Evolutionary conservation across 2,329 filamentous ascomycete species (phyloP), one percentile per base, ranked within the genome.

Genomic region (Colletotrichum orbiculare): DNA sequence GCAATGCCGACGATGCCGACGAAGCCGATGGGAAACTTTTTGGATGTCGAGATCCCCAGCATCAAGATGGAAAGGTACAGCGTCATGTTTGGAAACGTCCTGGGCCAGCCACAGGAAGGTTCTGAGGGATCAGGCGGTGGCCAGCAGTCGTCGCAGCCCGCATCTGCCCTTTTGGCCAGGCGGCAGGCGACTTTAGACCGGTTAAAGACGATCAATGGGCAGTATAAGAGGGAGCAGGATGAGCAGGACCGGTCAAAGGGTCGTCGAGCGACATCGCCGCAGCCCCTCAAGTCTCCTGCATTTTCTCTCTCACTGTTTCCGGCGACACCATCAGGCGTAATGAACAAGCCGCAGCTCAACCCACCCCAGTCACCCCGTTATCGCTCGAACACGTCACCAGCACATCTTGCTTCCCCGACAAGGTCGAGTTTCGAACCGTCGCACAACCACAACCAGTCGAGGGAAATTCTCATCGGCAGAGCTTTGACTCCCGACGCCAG

Each of bases 31-130:
- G 73, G 74, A 9, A 77, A 79, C 2, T 76, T 90, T 7, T 80
- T 97, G 17, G 84, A 94, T 70, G 85, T 97, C 13, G 88, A 94
- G 56, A 96, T 97, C 62, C 94, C 95, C 1, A 86, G 87, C 54
- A 85, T 92, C 60, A 88, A 91, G 67, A 83, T 98, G 84, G 95
- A 97, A 74, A 84, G 95, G 53, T 98, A 97, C 71, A 97, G 94
- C 71, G 87, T 97, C 69, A 97, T 97, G 94, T 97, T 98, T 73
- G 88, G 90, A 60, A 87, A 86, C 42, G 82, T 97, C 7, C 80
- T 97, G 34, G 59, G 53, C 15, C 85, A 87, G 66, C 75, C 76
- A 8, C 75, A 76, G 68, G 43, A 56, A 38, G 38, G 50, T 37
- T 46, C 49, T 13, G 62, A 38, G 25, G n/a, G 54, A 37, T 43